Evolutionary conservation across 441 rosid species (phyloP), one percentile per base, ranked within the genome.

Genomic region (Bocquillonia castaneifolia): DNA sequence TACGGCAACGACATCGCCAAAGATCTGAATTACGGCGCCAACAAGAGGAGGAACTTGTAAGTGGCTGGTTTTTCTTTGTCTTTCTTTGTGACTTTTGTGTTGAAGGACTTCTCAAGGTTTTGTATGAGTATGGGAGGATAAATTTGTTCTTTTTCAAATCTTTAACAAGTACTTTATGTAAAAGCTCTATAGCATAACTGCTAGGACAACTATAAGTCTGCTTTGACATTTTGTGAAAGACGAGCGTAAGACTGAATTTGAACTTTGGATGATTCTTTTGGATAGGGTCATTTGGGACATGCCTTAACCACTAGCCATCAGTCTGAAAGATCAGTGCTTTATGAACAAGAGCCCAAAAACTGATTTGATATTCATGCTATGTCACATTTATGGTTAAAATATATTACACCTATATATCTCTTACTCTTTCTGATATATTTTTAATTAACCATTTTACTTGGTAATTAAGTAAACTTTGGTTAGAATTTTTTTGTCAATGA

Each of bases 41-140:
- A 69, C 87, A 80, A 76, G 90, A 84, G 48, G 97, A 89, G 83
- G 97, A 93, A 81, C 73, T 85, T 52, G 98, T 89, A 42, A 85
- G 96, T 76, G 64, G 54, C 68, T 63, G 58, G 57, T 71, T 70
- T 66, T 53, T 64, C 44, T 59, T 72, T 22, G 23, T 60, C 14
- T 45, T 56, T 63, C 18, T 25, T 64, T 31, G 36, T 32, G 13
- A 54, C 14, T 10, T 51, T 69, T 17, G 6, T 57, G 37, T 51
- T 57, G 7, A 58, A 67, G 32, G 15, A 67, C 22, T 68, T 59
- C 15, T 68, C n/a, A 45, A 17, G 54, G 22, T 10, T 12, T 2
- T 64, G 1, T n/a, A 48, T n/a, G 44, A n/a, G 36, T 18, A 2
- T n/a, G 3, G 29, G 23, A 28, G 36, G 52, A 61, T 40, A 22